Percentiles rank a stretch among this genome's conserved stretches.
phyloP scores from a whole-genome alignment of 73 alveolate genomes.

The Urostyla sp. region DNA sequence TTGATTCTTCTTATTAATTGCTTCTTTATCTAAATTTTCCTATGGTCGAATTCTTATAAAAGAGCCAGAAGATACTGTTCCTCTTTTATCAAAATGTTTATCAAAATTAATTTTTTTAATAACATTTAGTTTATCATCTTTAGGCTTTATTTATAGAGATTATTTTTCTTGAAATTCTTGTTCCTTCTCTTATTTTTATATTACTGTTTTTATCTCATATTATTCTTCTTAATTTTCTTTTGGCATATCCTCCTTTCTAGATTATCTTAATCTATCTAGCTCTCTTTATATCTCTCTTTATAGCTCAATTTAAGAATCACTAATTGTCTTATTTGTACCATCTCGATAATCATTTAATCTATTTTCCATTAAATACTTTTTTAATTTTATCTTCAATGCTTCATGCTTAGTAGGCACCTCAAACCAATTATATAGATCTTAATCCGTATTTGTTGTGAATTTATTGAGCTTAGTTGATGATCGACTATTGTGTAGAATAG shows the following conservation, averaged over 20 bases:
- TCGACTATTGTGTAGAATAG: too few species aligned
- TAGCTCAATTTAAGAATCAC: not conserved
- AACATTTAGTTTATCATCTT: not conserved
- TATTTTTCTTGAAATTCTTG: not conserved
- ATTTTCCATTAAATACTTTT: not conserved
- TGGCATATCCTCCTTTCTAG: not conserved
- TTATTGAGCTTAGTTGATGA: too few species aligned
- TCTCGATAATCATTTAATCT: constrained; percentile 24
- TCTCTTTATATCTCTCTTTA: not conserved
- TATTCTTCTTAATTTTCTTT: not conserved
- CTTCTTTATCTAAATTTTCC: too few species aligned
- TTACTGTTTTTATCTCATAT: not conserved
- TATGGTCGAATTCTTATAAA: too few species aligned
- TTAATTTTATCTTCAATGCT: constrained; percentile 26
- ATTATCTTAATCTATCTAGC: not conserved
- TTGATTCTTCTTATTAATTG: too few species aligned
- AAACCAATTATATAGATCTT: not conserved
- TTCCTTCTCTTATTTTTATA: not conserved
- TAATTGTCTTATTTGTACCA: constrained; percentile 6
- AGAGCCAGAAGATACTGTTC: constrained; percentile 5
- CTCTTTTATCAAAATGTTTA: not conserved
- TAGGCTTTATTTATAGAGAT: not conserved
- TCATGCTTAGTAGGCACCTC: constrained; percentile 14
- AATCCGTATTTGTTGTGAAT: too few species aligned
- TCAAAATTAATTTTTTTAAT: constrained; percentile 1